phyloP scores from a whole-genome alignment of 2,329 filamentous ascomycete genomes.

The Pezizomycotina sp. region DNA sequence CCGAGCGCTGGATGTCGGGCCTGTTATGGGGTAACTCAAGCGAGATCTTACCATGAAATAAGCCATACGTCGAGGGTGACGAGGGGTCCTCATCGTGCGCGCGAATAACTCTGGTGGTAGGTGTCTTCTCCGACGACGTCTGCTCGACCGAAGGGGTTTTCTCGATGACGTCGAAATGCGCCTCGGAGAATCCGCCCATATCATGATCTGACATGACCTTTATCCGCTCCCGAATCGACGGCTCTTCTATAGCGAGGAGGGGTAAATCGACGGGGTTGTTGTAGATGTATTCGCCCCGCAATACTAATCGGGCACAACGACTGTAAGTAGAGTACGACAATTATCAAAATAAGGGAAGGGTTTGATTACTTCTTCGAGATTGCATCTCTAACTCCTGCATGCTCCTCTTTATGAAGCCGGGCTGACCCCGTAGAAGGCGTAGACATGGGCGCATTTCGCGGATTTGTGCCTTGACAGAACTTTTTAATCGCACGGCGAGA shows the following conservation, averaged over 20 bases:
- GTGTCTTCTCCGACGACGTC: conserved; percentile 24
- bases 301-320: too few relatives aligned
- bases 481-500: too few relatives aligned
- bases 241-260: conserved; percentile 17
- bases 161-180: conserved; percentile 48
- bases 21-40: conserved; percentile 60
- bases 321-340: background rate
- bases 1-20: conserved; percentile 59
- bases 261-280: conserved; percentile 13
- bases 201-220: conserved; percentile 77
- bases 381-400: too few relatives aligned
- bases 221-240: conserved; percentile 28
- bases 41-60: conserved; percentile 79
- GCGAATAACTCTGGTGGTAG: too few relatives aligned
- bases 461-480: too few relatives aligned
- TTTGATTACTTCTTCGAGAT: too few relatives aligned
- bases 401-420: too few relatives aligned
- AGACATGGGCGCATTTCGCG: too few relatives aligned
- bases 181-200: conserved; percentile 71
- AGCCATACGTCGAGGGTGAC: conserved; percentile 41
- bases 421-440: too few relatives aligned
- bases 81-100: conserved; percentile 3
- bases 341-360: too few relatives aligned
- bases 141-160: conserved; percentile 29
- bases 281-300: conserved; percentile 11